Evolutionary conservation across 2,329 filamentous ascomycete species (phyloP).

Genomic region (Aspergillus ustus): DNA sequence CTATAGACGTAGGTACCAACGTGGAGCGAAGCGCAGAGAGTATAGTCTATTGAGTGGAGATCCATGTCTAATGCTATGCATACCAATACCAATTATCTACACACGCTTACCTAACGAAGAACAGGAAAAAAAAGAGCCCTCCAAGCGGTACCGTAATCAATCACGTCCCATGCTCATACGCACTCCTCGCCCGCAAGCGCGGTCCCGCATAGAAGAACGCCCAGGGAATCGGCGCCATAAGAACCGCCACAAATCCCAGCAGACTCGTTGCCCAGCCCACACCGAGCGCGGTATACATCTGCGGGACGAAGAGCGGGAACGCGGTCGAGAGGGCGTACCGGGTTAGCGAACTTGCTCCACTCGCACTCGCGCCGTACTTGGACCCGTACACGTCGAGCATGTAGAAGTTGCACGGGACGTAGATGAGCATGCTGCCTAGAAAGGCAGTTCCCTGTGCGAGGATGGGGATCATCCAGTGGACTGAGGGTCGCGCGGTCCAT

Average conservation of each 20-base stretch:
- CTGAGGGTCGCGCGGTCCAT: constrained; percentile 56
- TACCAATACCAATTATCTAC: no score
- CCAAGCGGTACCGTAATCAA: no score
- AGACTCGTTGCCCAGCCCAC: constrained; percentile 48
- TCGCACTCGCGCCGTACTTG: constrained; percentile 43
- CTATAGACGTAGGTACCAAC: no score
- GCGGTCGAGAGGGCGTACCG: constrained; percentile 36
- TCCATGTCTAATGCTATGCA: no score
- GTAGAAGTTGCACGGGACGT: constrained; percentile 43
- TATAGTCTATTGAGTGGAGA: no score
- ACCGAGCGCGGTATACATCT: constrained; percentile 46
- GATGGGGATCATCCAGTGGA: constrained; percentile 40
- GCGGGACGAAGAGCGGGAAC: constrained; percentile 47
- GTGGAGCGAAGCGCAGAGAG: no score
- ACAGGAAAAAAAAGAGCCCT: no score
- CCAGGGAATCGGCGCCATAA: constrained; percentile 44
- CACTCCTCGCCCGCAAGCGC: constrained; percentile 36
- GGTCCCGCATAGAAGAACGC: constrained; percentile 41
- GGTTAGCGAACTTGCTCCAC: constrained; percentile 33
- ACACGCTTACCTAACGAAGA: no score
- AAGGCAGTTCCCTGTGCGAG: constrained; percentile 32
- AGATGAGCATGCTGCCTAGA: constrained; percentile 36
- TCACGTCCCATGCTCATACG: constrained; percentile 27
- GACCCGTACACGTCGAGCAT: constrained; percentile 49
- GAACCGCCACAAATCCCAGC: constrained; percentile 41